Evolutionary conservation across 2,329 filamentous ascomycete genomes (phyloP).

Genomic region (Colletotrichum kahawae): DNA sequence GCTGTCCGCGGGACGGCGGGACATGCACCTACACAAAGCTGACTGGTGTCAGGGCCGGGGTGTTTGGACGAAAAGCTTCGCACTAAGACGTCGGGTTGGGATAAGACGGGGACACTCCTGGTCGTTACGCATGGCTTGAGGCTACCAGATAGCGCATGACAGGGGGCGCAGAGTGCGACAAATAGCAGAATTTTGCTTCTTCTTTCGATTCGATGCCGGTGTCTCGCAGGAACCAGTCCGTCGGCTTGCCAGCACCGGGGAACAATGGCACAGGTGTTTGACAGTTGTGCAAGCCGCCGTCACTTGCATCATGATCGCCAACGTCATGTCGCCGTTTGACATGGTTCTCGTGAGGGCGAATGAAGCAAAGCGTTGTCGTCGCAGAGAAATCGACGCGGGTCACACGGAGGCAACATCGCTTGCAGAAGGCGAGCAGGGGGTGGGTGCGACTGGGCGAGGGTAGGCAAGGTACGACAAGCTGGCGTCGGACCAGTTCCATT

Average conservation of each 20-base stretch:
- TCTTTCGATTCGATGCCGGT: neutral
- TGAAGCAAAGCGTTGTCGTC: neutral
- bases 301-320: slow-evolving; percentile 13
- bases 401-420: neutral
- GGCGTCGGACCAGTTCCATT: neutral
- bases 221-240: slow-evolving; percentile 11
- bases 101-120: neutral
- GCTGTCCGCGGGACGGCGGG: neutral
- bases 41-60: neutral
- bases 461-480: neutral
- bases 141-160: neutral
- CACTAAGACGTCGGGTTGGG: neutral
- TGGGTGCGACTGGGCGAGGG: neutral
- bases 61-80: slow-evolving; percentile 9
- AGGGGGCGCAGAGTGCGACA: neutral
- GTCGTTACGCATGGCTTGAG: slow-evolving; percentile 18
- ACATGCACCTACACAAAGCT: neutral
- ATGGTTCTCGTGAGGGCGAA: neutral
- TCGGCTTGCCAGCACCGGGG: neutral
- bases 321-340: slow-evolving; percentile 5
- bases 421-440: neutral
- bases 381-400: neutral
- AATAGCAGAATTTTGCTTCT: neutral
- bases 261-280: slow-evolving; percentile 12
- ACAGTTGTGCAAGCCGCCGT: neutral